A percentile compares a stretch with the other conserved stretches of the same genome.
These are phyloP conservation scores for Paraphaeosphaeria sporulosa DNA, from an alignment of 2,329 filamentous ascomycete genomes.

Conservation along the genomic window DNA sequence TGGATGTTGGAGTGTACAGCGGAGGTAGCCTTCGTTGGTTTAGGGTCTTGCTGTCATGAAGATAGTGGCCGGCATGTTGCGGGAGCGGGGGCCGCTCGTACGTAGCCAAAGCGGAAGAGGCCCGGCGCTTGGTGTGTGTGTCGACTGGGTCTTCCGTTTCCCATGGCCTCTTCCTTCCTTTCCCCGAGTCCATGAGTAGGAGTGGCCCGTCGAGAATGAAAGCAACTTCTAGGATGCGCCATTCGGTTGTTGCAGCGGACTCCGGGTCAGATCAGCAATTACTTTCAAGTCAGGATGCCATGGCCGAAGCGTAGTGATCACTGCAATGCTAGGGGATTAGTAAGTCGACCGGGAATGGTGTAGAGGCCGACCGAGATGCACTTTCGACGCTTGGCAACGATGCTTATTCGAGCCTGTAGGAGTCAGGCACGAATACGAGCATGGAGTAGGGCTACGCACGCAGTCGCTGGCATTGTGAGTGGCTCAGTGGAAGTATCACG, in stretches of 20 bases:
- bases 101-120: constrained; percentile 21
- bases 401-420: constrained; percentile 9
- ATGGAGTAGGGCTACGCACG: background rate
- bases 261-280: constrained; percentile 24
- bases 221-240: constrained; percentile 30
- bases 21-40: constrained; percentile 34
- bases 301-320: constrained; percentile 18
- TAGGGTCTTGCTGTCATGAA: constrained; percentile 28
- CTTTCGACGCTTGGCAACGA: constrained; percentile 21
- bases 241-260: constrained; percentile 30
- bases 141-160: constrained; percentile 32
- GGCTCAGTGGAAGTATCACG: background rate
- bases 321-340: constrained; percentile 30
- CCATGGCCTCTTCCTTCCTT: constrained; percentile 42
- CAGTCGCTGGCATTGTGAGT: background rate
- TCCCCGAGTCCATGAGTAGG: constrained; percentile 40
- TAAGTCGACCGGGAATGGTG: constrained; percentile 23
- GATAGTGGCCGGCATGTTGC: constrained; percentile 34
- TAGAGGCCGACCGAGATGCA: constrained; percentile 19
- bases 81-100: constrained; percentile 34
- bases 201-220: constrained; percentile 25
- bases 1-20: constrained; percentile 28
- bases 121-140: constrained; percentile 27
- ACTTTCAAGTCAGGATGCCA: constrained; percentile 17
- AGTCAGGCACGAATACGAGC: background rate